Conservation (phyloP, 768 basidiomycete genomes). For the Cystofilobasidium ferigula region DNA sequence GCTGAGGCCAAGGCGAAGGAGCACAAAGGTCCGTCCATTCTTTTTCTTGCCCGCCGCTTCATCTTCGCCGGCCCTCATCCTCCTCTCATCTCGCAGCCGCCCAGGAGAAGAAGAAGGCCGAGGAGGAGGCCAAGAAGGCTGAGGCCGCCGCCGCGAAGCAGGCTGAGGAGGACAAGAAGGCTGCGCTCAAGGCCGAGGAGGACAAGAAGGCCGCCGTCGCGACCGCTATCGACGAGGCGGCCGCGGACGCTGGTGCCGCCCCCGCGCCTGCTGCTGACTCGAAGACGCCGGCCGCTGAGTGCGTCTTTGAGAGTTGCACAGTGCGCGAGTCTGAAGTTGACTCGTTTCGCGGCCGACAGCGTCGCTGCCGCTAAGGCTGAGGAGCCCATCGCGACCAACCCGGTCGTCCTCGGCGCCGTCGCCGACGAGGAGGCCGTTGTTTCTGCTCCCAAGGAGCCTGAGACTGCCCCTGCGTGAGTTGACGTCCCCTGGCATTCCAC, state of each 20-base stretch:
- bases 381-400: neutral
- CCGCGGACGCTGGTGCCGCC: neutral
- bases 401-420: slow-evolving; percentile 8
- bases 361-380: neutral
- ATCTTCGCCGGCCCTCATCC: neutral
- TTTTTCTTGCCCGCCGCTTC: neutral
- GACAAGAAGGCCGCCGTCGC: neutral
- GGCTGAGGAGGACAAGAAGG: neutral
- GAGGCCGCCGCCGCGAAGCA: neutral
- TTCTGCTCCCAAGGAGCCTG: slow-evolving; percentile 2
- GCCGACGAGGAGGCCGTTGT: neutral
- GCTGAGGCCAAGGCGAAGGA: neutral
- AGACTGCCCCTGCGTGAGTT: slow-evolving; percentile 2
- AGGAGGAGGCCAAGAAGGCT: slow-evolving; percentile 4
- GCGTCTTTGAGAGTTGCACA: too few species aligned
- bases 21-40: neutral
- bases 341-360: neutral
- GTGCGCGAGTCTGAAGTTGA: neutral
- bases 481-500: neutral
- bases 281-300: neutral
- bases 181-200: neutral
- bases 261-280: neutral
- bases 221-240: neutral
- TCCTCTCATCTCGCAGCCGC: neutral
- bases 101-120: slow-evolving; percentile 12